Percentiles rank a stretch among this genome's conserved stretches.
These are phyloP conservation scores for Gyromitra esculenta DNA, from an alignment of 2,329 filamentous ascomycete species.

Conservation along the genomic window DNA sequence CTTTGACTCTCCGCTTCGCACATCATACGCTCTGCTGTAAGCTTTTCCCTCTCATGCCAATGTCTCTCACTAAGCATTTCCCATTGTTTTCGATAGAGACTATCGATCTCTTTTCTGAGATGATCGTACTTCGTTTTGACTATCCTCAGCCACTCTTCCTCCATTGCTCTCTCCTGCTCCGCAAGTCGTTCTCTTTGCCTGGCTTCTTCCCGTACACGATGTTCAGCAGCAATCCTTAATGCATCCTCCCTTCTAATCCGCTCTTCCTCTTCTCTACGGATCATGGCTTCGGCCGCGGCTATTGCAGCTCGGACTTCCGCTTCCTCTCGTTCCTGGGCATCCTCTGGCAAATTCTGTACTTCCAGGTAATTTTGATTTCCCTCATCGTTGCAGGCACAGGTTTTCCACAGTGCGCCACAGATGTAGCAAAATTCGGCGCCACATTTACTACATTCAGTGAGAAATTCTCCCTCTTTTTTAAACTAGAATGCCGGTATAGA, in stretches of 20 bases:
- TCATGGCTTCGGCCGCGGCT: constrained; percentile 11
- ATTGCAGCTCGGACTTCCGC: constrained; percentile 8
- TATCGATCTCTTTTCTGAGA: not conserved
- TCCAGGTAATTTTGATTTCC: constrained; percentile 5
- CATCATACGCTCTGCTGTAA: not conserved
- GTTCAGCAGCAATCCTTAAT: not conserved
- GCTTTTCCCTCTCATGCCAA: constrained; percentile 6
- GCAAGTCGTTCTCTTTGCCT: not conserved
- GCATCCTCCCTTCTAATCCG: constrained; percentile 2
- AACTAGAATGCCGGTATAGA: not conserved
- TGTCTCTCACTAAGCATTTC: constrained; percentile 11
- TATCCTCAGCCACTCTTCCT: constrained; percentile 22
- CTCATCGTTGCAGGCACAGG: constrained; percentile 32
- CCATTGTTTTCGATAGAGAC: constrained; percentile 25
- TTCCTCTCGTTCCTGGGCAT: constrained; percentile 2
- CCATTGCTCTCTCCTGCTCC: constrained; percentile 9
- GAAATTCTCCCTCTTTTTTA: not conserved
- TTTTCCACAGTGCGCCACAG: constrained; percentile 77
- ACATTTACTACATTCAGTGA: constrained; percentile 70
- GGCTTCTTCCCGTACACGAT: not conserved
- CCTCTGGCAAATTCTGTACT: not conserved
- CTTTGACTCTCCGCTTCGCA: constrained; percentile 11
- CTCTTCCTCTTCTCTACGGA: constrained; percentile 7
- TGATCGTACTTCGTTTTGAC: not conserved
- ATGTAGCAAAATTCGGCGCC: constrained; percentile 86